phyloP scores from a whole-genome alignment of 495 filamentous ascomycete species.

The Aspergillus sparsus region DNA sequence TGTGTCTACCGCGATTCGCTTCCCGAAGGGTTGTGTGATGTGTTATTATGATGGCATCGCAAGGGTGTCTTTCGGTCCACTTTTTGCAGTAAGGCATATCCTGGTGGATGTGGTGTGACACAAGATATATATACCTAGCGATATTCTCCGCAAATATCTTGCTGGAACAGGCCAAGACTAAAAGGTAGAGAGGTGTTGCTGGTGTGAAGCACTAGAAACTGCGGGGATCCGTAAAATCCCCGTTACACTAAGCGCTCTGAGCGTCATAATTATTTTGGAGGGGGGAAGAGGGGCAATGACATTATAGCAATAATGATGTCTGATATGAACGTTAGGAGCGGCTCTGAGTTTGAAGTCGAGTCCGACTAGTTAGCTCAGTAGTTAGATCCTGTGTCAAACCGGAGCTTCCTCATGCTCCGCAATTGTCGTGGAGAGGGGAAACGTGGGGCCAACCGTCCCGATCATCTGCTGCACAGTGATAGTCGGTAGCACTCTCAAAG shows the following conservation, averaged over 20 bases:
- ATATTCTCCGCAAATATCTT: not conserved
- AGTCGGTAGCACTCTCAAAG: slow-evolving; percentile 13
- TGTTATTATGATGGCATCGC: too few species aligned
- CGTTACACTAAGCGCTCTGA: slow-evolving; percentile 10
- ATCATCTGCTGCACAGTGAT: slow-evolving; percentile 26
- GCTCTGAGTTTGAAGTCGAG: slow-evolving; percentile 11
- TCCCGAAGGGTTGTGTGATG: not conserved
- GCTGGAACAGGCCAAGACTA: not conserved
- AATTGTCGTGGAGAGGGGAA: slow-evolving; percentile 18
- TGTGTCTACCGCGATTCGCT: not conserved
- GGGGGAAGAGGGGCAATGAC: not conserved
- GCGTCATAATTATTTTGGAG: slow-evolving; percentile 5
- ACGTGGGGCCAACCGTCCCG: slow-evolving; percentile 24
- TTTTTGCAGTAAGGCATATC: too few species aligned
- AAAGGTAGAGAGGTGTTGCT: not conserved
- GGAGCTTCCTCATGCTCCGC: slow-evolving; percentile 10
- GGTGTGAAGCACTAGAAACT: not conserved
- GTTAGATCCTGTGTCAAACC: not conserved
- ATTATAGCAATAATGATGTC: not conserved
- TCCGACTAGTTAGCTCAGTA: not conserved
- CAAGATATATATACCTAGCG: not conserved
- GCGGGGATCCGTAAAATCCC: slow-evolving; percentile 2
- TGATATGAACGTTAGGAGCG: slow-evolving; percentile 6
- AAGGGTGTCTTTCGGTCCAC: too few species aligned
- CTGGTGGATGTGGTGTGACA: not conserved